Conservation (phyloP, 2,329 filamentous ascomycete genomes). For the Cyanodermella asteris region DNA sequence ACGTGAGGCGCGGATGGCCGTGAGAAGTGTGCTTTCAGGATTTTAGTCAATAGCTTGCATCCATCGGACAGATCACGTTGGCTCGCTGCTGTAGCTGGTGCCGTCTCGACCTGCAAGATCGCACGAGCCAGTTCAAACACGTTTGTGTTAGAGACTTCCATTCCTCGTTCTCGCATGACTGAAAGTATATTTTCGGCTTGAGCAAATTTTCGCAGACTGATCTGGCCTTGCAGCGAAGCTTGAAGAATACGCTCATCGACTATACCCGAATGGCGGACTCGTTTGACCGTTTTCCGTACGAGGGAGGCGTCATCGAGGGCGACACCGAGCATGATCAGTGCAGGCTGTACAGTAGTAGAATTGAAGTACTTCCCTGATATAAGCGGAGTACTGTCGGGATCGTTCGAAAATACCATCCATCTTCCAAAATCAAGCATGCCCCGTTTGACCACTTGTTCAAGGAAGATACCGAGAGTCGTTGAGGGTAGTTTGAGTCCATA, state of each 20-base stretch:
- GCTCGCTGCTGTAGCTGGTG: neutral
- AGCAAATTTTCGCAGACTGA: conserved; percentile 4
- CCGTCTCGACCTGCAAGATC: conserved; percentile 4
- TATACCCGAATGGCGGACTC: conserved; percentile 5
- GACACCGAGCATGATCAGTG: conserved; percentile 7
- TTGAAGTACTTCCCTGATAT: conserved; percentile 4
- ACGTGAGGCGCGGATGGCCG: conserved; percentile 4
- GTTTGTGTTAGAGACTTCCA: conserved; percentile 7
- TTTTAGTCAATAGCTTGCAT: conserved; percentile 1
- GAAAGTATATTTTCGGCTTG: conserved; percentile 6
- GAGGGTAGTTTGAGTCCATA: too few species aligned
- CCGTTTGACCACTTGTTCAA: too few species aligned
- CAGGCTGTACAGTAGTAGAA: conserved; percentile 5
- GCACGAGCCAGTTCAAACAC: conserved; percentile 6
- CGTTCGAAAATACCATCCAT: conserved; percentile 7
- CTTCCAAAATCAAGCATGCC: too few species aligned
- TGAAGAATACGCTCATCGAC: conserved; percentile 5
- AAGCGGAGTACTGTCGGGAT: conserved; percentile 6
- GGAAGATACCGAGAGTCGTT: too few species aligned
- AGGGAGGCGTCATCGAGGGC: conserved; percentile 6
- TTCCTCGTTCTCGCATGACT: conserved; percentile 1
- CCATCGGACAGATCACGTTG: neutral
- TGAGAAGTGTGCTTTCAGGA: conserved; percentile 6
- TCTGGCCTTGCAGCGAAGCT: conserved; percentile 7
- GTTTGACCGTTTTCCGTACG: conserved; percentile 2